Percentiles rank a stretch among this genome's conserved stretches.
Conservation (phyloP, 331 rosid genomes). For the Malus hybrid region DNA sequence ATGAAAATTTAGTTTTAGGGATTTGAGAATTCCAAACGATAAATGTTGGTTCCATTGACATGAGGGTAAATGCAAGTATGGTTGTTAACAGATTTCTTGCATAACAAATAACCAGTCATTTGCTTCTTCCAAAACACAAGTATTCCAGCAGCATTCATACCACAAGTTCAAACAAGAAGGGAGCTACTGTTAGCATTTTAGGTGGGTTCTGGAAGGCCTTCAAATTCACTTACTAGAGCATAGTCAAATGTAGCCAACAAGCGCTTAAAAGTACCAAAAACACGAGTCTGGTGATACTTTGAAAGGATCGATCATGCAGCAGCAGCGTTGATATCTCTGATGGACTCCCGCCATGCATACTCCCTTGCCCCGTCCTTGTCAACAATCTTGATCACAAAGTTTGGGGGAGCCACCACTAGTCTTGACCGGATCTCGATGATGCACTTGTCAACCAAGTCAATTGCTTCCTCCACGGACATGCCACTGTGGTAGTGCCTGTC, state of each 20-base stretch:
- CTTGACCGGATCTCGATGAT: constrained; percentile 68
- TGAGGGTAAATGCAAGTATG: not conserved
- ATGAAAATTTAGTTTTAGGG: not conserved
- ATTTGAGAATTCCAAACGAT: no score
- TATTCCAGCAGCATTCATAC: not conserved
- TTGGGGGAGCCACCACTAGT: constrained; percentile 87
- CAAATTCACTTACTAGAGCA: not conserved
- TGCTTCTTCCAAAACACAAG: not conserved
- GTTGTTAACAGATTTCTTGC: no score
- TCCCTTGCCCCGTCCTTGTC: constrained; percentile 93
- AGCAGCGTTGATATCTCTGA: constrained; percentile 44
- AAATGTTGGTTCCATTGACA: not conserved
- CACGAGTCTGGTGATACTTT: constrained; percentile 1
- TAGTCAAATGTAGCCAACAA: not conserved
- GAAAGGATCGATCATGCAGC: constrained; percentile 34
- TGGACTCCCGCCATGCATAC: constrained; percentile 80
- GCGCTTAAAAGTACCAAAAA: not conserved
- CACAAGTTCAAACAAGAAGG: not conserved
- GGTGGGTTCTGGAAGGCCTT: constrained; percentile 1
- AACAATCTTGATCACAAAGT: constrained; percentile 88
- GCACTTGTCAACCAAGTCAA: constrained; percentile 62
- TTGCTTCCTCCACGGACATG: constrained; percentile 78
- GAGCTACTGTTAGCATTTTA: not conserved
- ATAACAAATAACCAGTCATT: no score
- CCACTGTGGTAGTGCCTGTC: constrained; percentile 87